A percentile compares a stretch with the other conserved stretches of the same genome.
Conservation (phyloP, 345 rosid genomes). For the Garcia nutans region DNA sequence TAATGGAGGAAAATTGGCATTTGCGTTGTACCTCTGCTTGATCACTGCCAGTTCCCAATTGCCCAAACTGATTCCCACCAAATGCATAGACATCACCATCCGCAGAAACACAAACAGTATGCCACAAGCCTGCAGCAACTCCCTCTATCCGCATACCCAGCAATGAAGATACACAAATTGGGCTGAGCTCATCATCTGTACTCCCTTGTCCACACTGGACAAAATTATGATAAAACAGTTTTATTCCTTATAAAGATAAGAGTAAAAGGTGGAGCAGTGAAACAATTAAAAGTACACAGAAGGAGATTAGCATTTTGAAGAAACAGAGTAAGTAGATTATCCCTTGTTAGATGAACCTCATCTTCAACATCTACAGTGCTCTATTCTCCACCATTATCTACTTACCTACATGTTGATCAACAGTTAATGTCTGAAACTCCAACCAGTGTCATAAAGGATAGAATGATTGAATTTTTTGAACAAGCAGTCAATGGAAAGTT, state of each 20-base stretch:
- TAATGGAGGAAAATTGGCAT: neutral
- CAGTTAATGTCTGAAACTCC: constrained; percentile 28
- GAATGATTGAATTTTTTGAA: constrained; percentile 19
- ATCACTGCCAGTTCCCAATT: constrained; percentile 93
- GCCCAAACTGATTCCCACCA: constrained; percentile 99
- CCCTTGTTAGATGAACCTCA: constrained; percentile 47
- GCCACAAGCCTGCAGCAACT: constrained; percentile 96
- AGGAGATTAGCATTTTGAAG: constrained; percentile 11
- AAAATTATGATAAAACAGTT: constrained; percentile 19
- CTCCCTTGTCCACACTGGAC: constrained; percentile 96
- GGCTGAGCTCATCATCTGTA: constrained; percentile 87
- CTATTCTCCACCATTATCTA: constrained; percentile 58
- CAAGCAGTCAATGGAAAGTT: constrained; percentile 11
- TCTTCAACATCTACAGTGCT: constrained; percentile 54
- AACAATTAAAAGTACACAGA: constrained; percentile 1
- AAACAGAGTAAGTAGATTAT: constrained; percentile 30
- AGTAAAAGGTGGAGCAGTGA: constrained; percentile 4
- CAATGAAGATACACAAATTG: constrained; percentile 81
- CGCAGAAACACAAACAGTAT: constrained; percentile 77
- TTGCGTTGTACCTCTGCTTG: constrained; percentile 76
- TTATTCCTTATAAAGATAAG: constrained; percentile 10
- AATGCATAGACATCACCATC: constrained; percentile 89
- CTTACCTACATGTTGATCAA: constrained; percentile 55
- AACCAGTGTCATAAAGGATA: constrained; percentile 19
- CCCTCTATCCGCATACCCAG: constrained; percentile 73